Percentiles rank a stretch among this genome's conserved stretches.
Evolutionary conservation across 768 basidiomycete species (phyloP).

Genomic region (Floccularia luteovirens): DNA sequence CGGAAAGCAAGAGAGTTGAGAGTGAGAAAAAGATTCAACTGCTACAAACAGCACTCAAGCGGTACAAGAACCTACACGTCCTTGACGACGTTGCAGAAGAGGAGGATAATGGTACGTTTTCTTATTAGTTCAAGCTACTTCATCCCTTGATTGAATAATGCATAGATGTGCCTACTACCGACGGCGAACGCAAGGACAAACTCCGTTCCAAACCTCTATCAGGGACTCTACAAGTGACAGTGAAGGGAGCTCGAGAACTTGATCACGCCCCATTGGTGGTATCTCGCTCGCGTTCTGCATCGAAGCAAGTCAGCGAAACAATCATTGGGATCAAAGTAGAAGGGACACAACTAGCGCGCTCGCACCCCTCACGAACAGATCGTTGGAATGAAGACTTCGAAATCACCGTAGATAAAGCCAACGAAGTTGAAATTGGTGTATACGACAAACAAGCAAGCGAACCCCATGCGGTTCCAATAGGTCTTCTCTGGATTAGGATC

Average conservation of each 20-base stretch:
- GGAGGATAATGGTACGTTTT: constrained; percentile 58
- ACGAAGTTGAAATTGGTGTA: constrained; percentile 94
- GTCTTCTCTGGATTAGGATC: constrained; percentile 90
- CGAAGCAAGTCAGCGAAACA: constrained; percentile 78
- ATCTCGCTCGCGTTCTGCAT: constrained; percentile 62
- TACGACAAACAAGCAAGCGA: constrained; percentile 89
- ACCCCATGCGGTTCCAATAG: constrained; percentile 79
- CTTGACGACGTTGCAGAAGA: constrained; percentile 87
- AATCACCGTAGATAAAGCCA: constrained; percentile 94
- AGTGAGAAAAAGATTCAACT: constrained; percentile 96
- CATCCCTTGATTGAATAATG: not conserved
- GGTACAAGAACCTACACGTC: constrained; percentile 94
- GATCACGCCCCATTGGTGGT: constrained; percentile 83
- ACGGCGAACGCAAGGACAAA: constrained; percentile 88
- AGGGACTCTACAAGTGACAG: constrained; percentile 82
- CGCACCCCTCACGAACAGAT: constrained; percentile 90
- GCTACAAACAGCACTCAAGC: constrained; percentile 83
- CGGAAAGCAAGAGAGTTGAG: constrained; percentile 89
- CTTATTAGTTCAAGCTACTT: not conserved
- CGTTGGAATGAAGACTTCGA: constrained; percentile 98
- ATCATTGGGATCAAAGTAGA: constrained; percentile 94
- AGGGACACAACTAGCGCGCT: constrained; percentile 86
- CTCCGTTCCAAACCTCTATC: constrained; percentile 90
- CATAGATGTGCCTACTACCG: constrained; percentile 46
- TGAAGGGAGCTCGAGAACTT: constrained; percentile 88